These are phyloP conservation scores for Schizosaccharomyces pombe DNA, from an alignment of 805 yeast genomes.

Conservation along the genomic window ASM294v3 CU329670.1:715501-716000, in stretches of 20 bases:
- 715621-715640: slow-evolving; percentile 19
- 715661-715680: slow-evolving; percentile 15
- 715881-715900: no score
- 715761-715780: no score
- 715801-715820: no score
- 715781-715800: no score
- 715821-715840: no score
- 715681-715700: slow-evolving; percentile 16
- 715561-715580: background rate
- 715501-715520: slow-evolving; percentile 13
- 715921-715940: no score
- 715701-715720: slow-evolving; percentile 44
- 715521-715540: slow-evolving; percentile 21
- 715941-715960: no score
- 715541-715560: background rate
- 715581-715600: slow-evolving; percentile 17
- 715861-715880: no score
- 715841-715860: no score
- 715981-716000: slow-evolving; percentile 21
- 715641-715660: slow-evolving; percentile 16
- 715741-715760: no score
- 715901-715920: no score
- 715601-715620: slow-evolving; percentile 16
- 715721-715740: slow-evolving; percentile 15
- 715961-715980: background rate